Evolutionary conservation across 2,329 filamentous ascomycete species (phyloP).

Genomic region (Proliferodiscus dingleyae): DNA sequence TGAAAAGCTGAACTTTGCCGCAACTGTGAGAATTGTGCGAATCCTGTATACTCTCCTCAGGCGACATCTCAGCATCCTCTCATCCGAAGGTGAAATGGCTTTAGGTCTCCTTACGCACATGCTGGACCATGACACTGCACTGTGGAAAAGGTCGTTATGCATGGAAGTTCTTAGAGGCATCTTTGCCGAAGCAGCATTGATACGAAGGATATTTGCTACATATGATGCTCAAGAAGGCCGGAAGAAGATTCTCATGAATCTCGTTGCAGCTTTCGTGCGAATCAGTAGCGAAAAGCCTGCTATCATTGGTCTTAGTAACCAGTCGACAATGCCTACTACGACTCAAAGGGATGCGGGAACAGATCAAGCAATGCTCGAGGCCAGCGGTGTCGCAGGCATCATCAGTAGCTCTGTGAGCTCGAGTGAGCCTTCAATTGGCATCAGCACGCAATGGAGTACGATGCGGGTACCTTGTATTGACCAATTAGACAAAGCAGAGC

Average conservation of each 20-base stretch:
- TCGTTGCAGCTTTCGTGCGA: conserved; percentile 86
- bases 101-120: conserved; percentile 78
- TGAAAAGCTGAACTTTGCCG: conserved; percentile 73
- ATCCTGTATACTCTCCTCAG: conserved; percentile 79
- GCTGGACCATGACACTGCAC: conserved; percentile 75
- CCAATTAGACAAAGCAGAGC: conserved; percentile 85
- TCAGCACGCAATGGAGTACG: conserved; percentile 88
- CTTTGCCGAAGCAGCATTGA: conserved; percentile 72
- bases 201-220: conserved; percentile 73
- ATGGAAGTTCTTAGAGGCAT: conserved; percentile 88
- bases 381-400: conserved; percentile 80
- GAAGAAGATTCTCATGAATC: conserved; percentile 72
- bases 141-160: conserved; percentile 85
- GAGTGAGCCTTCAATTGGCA: conserved; percentile 64
- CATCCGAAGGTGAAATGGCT: conserved; percentile 76
- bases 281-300: conserved; percentile 86
- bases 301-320: conserved; percentile 81
- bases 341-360: conserved; percentile 50
- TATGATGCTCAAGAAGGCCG: conserved; percentile 72
- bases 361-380: conserved; percentile 85
- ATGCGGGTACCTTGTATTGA: conserved; percentile 86
- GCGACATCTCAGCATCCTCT: conserved; percentile 69
- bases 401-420: conserved; percentile 68
- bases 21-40: conserved; percentile 75
- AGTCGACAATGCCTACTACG: conserved; percentile 75